A percentile compares a stretch with the other conserved stretches of the same genome.
phyloP scores from a whole-genome alignment of 1,139 yeast species.

The Kodamaea fungicola region DNA sequence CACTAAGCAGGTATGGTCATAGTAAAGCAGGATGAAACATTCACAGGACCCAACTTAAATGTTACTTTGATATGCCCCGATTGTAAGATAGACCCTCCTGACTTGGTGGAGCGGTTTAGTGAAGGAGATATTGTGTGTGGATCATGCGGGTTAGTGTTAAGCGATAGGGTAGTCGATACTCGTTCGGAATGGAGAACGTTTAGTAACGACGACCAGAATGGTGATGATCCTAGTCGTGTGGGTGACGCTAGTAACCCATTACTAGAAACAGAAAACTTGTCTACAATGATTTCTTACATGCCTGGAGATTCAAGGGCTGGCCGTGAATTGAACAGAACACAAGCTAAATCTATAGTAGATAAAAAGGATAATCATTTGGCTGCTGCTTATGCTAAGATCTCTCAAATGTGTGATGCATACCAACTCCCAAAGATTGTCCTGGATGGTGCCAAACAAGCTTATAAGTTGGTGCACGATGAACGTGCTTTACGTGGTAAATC shows the following conservation, averaged over 20 bases:
- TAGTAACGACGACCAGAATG: constrained; percentile 94
- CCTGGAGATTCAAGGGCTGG: constrained; percentile 77
- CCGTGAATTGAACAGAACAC: constrained; percentile 85
- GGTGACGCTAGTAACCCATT: constrained; percentile 98
- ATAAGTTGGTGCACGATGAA: constrained; percentile 87
- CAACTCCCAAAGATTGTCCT: constrained; percentile 92
- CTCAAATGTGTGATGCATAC: constrained; percentile 97
- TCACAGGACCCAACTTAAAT: constrained; percentile 70
- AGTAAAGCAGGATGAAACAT: constrained; percentile 10
- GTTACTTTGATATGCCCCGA: constrained; percentile 93
- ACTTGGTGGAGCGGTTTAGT: constrained; percentile 87
- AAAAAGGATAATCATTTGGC: constrained; percentile 83
- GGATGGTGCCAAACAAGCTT: constrained; percentile 96
- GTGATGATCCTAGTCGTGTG: constrained; percentile 98
- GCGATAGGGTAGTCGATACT: constrained; percentile 91
- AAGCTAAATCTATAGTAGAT: constrained; percentile 80
- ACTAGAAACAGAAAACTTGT: constrained; percentile 85
- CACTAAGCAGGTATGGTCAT: too few relatives aligned
- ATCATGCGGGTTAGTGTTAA: constrained; percentile 88
- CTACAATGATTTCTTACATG: constrained; percentile 86
- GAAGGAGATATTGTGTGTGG: constrained; percentile 99
- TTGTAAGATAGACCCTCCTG: constrained; percentile 94
- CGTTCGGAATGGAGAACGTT: constrained; percentile 99
- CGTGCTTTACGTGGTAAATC: constrained; percentile 85
- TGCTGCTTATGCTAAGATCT: constrained; percentile 84